Evolutionary conservation across 2,329 filamentous ascomycete genomes (phyloP).

Genomic region (Seiridium cupressi): DNA sequence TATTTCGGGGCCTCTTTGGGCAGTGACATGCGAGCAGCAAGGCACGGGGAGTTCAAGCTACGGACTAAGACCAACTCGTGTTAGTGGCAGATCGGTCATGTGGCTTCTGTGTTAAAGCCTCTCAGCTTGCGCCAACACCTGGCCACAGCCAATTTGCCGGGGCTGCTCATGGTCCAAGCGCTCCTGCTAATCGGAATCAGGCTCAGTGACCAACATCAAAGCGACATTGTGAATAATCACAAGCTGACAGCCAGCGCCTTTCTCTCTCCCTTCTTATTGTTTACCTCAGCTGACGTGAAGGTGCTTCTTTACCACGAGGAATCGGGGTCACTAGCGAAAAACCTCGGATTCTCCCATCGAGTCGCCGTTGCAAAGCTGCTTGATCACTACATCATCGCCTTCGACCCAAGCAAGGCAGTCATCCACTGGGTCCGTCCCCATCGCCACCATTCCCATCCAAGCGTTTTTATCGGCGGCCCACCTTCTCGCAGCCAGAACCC

Average conservation of each 20-base stretch:
- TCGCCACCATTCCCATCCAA: background rate
- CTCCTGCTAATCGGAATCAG: background rate
- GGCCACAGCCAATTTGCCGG: background rate
- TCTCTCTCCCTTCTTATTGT: background rate
- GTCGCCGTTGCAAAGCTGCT: background rate
- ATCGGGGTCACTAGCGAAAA: background rate
- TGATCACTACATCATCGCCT: background rate
- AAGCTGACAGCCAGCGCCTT: background rate
- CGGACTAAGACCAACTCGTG: background rate
- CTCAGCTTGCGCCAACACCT: background rate
- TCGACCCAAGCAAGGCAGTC: background rate
- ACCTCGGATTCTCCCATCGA: background rate
- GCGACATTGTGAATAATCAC: background rate
- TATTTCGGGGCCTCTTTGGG: no score
- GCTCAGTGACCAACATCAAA: background rate
- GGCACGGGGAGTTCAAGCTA: no score
- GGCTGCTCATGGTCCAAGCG: background rate
- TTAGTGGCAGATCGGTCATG: background rate
- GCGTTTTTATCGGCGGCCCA: conserved; percentile 2
- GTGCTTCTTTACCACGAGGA: background rate
- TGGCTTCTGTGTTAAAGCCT: background rate
- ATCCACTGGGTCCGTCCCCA: background rate
- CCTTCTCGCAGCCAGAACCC: background rate
- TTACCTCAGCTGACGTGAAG: conserved; percentile 4
- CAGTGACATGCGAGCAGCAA: no score